Percentiles rank a stretch among this genome's conserved stretches.
These are phyloP conservation scores for Neurospora cerealis DNA, from an alignment of 495 filamentous ascomycete genomes.

Conservation along the genomic window DNA sequence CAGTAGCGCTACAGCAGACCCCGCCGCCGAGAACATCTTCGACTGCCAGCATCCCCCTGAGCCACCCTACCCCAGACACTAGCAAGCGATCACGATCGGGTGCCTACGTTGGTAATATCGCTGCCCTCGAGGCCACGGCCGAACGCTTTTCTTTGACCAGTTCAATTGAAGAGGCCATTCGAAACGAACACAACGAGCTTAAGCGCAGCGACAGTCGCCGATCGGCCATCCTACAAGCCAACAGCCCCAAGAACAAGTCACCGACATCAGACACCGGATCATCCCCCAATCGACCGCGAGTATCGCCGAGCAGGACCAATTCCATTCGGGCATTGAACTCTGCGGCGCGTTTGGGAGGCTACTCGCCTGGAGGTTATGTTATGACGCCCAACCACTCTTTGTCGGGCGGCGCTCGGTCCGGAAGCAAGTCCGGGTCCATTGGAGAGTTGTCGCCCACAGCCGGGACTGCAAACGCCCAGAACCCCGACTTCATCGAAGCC, in stretches of 20 bases:
- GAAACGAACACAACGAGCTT: slow-evolving; percentile 67
- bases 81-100: slow-evolving; percentile 63
- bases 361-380: slow-evolving; percentile 56
- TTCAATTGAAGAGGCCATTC: slow-evolving; percentile 74
- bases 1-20: slow-evolving; percentile 9
- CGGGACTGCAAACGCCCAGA: not conserved
- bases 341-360: slow-evolving; percentile 57
- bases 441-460: slow-evolving; percentile 2
- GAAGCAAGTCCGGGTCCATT: slow-evolving; percentile 38
- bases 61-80: slow-evolving; percentile 68
- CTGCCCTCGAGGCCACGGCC: slow-evolving; percentile 71
- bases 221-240: slow-evolving; percentile 40
- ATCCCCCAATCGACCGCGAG: slow-evolving; percentile 2
- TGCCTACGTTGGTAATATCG: slow-evolving; percentile 67
- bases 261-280: slow-evolving; percentile 24
- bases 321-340: slow-evolving; percentile 61
- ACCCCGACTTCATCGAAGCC: slow-evolving; percentile 5
- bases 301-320: slow-evolving; percentile 42
- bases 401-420: slow-evolving; percentile 47
- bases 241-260: slow-evolving; percentile 21
- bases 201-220: slow-evolving; percentile 56
- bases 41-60: slow-evolving; percentile 46
- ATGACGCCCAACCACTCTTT: slow-evolving; percentile 58
- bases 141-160: slow-evolving; percentile 70
- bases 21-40: slow-evolving; percentile 53